A percentile compares a stretch with the other conserved stretches of the same genome.
These are phyloP conservation scores for Exophiala bonariae DNA, from an alignment of 2,329 filamentous ascomycete species.

Conservation along the genomic window DNA sequence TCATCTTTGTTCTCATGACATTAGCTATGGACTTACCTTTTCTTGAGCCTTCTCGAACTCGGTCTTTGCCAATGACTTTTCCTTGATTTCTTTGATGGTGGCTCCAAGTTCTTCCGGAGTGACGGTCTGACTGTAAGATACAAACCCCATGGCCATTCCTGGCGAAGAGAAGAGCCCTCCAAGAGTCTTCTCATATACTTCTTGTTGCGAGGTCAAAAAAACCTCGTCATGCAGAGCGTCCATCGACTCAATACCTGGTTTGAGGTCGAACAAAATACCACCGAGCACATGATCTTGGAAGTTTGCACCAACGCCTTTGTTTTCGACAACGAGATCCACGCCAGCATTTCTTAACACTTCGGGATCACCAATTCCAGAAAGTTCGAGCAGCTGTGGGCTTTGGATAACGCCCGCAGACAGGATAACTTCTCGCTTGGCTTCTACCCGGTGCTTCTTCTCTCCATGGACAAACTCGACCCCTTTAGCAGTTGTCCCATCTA, in stretches of 20 bases:
- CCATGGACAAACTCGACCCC: slow-evolving; percentile 46
- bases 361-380: slow-evolving; percentile 59
- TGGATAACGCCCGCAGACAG: slow-evolving; percentile 59
- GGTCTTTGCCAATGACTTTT: slow-evolving; percentile 35
- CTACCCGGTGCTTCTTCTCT: slow-evolving; percentile 37
- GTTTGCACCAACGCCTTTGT: slow-evolving; percentile 48
- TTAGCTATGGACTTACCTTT: slow-evolving; percentile 27
- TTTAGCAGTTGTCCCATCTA: slow-evolving; percentile 32
- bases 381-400: slow-evolving; percentile 59
- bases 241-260: slow-evolving; percentile 32
- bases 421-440: slow-evolving; percentile 52
- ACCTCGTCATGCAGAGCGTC: slow-evolving; percentile 37
- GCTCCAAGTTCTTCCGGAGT: slow-evolving; percentile 33
- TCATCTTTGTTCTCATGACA: not conserved
- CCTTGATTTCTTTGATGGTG: slow-evolving; percentile 32
- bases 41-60: slow-evolving; percentile 37
- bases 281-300: slow-evolving; percentile 45
- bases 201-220: slow-evolving; percentile 34
- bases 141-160: slow-evolving; percentile 38
- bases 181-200: slow-evolving; percentile 32
- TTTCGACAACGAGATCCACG: slow-evolving; percentile 43
- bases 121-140: slow-evolving; percentile 36
- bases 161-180: slow-evolving; percentile 34
- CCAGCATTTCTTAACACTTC: slow-evolving; percentile 41
- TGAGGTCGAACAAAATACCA: slow-evolving; percentile 26